Conservation (phyloP, 1,139 yeast species). For the Kazachstania sp. region DNA sequence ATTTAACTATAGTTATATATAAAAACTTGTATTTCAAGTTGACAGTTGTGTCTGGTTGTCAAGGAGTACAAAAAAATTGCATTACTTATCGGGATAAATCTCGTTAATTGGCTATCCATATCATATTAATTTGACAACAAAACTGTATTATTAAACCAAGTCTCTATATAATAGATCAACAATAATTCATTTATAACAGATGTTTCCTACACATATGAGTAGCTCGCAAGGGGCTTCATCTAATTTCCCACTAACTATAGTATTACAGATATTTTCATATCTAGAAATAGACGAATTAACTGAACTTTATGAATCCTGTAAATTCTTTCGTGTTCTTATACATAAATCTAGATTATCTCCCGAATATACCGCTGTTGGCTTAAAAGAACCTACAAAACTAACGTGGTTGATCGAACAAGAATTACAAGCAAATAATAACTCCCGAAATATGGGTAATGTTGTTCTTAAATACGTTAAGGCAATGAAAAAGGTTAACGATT, state of each 20-base stretch:
- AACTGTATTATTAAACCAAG: no score
- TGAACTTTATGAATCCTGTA: conserved; percentile 20
- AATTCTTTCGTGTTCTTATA: conserved; percentile 19
- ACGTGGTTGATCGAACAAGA: conserved; percentile 13
- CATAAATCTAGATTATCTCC: conserved; percentile 14
- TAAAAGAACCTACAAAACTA: conserved; percentile 7
- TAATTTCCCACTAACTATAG: conserved; percentile 19
- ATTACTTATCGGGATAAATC: no score
- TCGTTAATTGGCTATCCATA: no score
- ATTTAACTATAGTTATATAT: no score
- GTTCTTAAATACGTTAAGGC: conserved; percentile 16
- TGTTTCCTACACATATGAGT: not conserved
- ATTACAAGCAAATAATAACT: conserved; percentile 7
- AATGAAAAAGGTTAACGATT: conserved; percentile 14
- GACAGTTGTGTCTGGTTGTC: no score
- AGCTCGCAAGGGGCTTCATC: not conserved
- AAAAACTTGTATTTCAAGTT: no score
- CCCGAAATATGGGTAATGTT: conserved; percentile 7
- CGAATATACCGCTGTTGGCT: conserved; percentile 11
- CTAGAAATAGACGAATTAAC: conserved; percentile 20
- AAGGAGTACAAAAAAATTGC: no score
- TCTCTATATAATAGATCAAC: no score
- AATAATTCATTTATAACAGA: not conserved
- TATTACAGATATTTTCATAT: conserved; percentile 20
- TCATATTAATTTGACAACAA: no score